Conservation (phyloP, 202 grass and related monocot genomes). For the Thinopyrum obtusiflorum region DNA sequence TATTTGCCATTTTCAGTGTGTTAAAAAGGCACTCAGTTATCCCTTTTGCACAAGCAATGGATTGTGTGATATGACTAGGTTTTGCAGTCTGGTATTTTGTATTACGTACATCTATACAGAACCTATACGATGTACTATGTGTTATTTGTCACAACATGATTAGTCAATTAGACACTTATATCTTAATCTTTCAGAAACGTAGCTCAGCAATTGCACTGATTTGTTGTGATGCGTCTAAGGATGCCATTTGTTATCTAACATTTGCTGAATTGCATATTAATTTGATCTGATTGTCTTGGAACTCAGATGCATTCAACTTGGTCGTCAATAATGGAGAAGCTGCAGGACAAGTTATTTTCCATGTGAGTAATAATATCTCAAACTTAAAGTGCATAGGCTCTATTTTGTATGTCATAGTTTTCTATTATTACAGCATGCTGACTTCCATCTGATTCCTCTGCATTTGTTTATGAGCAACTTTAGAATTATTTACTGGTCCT, state of each 20-base stretch:
- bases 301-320: slow-evolving; percentile 76
- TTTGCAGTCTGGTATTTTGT: background rate
- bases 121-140: too few species aligned
- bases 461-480: background rate
- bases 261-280: slow-evolving; percentile 8
- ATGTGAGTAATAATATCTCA: slow-evolving; percentile 52
- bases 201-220: background rate
- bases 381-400: background rate
- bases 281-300: slow-evolving; percentile 32
- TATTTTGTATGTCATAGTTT: background rate
- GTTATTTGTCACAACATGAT: background rate
- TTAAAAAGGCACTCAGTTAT: background rate
- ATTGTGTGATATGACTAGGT: background rate
- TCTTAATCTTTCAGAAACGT: background rate
- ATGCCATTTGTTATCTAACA: background rate
- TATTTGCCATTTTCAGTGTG: background rate
- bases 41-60: background rate
- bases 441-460: background rate
- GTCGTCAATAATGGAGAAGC: slow-evolving; percentile 81
- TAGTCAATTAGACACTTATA: background rate
- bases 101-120: background rate
- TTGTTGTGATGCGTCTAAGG: background rate
- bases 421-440: background rate
- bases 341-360: slow-evolving; percentile 90
- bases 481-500: background rate